A percentile compares a stretch with the other conserved stretches of the same genome.
These are phyloP conservation scores for Aristolochia californica DNA, from an alignment of 164 flowering plant species.

Conservation along the genomic window DNA sequence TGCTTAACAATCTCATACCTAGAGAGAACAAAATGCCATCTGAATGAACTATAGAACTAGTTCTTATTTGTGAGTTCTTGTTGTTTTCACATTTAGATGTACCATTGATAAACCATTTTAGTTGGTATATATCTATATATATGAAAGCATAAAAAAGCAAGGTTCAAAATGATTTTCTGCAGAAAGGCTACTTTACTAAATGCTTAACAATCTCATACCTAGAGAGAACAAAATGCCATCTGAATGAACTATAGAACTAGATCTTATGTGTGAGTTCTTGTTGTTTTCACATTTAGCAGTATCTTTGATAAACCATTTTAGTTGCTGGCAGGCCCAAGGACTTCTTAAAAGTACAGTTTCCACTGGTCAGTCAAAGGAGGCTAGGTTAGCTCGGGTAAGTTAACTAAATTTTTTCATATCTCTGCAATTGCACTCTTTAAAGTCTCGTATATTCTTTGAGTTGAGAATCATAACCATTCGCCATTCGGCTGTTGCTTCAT, in stretches of 20 bases:
- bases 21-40: too few relatives aligned
- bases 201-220: too few relatives aligned
- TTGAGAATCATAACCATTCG: neutral
- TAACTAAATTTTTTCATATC: too few relatives aligned
- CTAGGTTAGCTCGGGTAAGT: slow-evolving; percentile 78
- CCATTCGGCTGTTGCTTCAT: neutral
- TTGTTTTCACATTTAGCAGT: neutral
- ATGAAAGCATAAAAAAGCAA: too few relatives aligned
- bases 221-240: too few relatives aligned
- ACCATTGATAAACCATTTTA: slow-evolving; percentile 22
- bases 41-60: too few relatives aligned
- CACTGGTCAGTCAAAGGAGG: slow-evolving; percentile 94
- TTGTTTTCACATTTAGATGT: neutral
- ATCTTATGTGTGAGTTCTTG: neutral
- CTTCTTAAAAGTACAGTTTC: slow-evolving; percentile 70
- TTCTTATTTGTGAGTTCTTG: neutral
- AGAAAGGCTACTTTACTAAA: too few relatives aligned
- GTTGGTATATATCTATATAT: too few relatives aligned
- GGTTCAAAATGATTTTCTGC: too few relatives aligned
- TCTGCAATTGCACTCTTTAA: neutral
- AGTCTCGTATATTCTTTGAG: too few relatives aligned
- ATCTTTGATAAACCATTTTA: slow-evolving; percentile 23
- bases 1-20: too few relatives aligned
- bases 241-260: too few relatives aligned
- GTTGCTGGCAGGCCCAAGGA: slow-evolving; percentile 80